phyloP scores from a whole-genome alignment of 371 early-diverging fungal species.

The Nematocida homosporus region DNA sequence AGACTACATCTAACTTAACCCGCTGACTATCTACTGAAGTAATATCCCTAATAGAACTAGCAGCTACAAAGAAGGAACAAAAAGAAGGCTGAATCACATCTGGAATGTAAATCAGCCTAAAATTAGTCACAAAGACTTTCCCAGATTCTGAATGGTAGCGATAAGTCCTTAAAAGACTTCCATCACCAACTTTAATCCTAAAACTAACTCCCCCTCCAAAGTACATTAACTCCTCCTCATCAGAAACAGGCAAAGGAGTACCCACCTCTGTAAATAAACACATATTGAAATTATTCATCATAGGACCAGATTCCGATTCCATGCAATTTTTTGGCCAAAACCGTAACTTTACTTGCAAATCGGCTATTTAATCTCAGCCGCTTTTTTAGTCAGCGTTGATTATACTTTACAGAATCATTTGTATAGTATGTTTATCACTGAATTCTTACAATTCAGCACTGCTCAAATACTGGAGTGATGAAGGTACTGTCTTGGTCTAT shows the following conservation, averaged over 20 bases:
- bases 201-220: conserved; percentile 24
- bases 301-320: neutral
- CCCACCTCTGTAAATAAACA: conserved; percentile 54
- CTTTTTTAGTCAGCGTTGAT: conserved; percentile 47
- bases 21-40: neutral
- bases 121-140: conserved; percentile 55
- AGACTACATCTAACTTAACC: neutral
- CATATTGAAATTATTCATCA: conserved; percentile 51
- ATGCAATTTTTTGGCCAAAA: neutral
- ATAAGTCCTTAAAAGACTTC: conserved; percentile 38
- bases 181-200: conserved; percentile 53
- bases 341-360: conserved; percentile 35
- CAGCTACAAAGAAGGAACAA: conserved; percentile 48
- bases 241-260: conserved; percentile 54
- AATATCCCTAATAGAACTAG: conserved; percentile 11
- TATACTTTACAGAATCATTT: conserved; percentile 60
- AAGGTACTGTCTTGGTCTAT: conserved; percentile 28
- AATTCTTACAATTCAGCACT: conserved; percentile 28
- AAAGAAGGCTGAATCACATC: conserved; percentile 12
- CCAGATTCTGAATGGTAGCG: conserved; percentile 38
- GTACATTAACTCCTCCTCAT: conserved; percentile 57
- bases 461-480: conserved; percentile 54
- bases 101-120: conserved; percentile 58
- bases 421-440: conserved; percentile 50
- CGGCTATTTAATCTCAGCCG: conserved; percentile 24